Evolutionary conservation across 371 early-diverging fungal species (phyloP).

Genomic region (Mucor velutinosus): DNA sequence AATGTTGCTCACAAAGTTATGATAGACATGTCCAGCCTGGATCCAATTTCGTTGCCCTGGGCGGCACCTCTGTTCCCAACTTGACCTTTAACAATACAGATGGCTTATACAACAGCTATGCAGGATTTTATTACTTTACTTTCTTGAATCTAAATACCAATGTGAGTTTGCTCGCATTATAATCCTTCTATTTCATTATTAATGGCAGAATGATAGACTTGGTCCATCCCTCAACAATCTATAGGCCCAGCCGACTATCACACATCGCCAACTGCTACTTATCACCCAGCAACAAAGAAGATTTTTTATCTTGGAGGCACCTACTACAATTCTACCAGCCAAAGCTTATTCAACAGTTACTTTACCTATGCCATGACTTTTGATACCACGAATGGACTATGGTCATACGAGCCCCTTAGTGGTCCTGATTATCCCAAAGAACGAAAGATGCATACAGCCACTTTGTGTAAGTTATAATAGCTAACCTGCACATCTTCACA

Average conservation of each 20-base stretch:
- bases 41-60: background rate
- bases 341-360: background rate
- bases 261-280: background rate
- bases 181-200: background rate
- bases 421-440: background rate
- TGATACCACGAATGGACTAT: background rate
- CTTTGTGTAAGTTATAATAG: background rate
- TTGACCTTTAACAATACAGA: conserved; percentile 3
- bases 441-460: conserved; percentile 1
- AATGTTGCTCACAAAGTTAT: background rate
- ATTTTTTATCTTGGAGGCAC: conserved; percentile 6
- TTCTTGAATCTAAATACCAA: background rate
- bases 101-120: background rate
- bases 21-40: background rate
- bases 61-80: background rate
- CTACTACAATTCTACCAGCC: conserved; percentile 1
- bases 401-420: background rate
- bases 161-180: background rate
- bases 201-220: background rate
- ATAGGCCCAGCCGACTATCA: background rate
- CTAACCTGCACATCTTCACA: no score
- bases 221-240: background rate
- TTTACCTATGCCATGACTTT: background rate
- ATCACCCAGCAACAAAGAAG: background rate
- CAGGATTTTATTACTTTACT: conserved; percentile 1